Evolutionary conservation across 2,329 filamentous ascomycete species (phyloP).

Genomic region (Leptoxyphium fumago): DNA sequence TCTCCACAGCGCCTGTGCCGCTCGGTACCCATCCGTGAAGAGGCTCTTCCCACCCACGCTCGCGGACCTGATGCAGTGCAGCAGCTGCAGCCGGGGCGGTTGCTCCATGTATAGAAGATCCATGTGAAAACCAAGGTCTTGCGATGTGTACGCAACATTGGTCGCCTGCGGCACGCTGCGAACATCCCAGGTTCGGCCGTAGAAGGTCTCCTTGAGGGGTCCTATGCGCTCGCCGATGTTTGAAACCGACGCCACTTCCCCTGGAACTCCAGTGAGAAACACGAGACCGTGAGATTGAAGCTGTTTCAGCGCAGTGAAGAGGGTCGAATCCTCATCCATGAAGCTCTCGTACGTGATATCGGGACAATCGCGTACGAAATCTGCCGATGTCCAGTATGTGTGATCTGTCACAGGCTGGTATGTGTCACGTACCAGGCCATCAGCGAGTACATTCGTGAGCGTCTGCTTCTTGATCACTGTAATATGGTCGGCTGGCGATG

Average conservation of each 20-base stretch:
- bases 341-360: constrained; percentile 59
- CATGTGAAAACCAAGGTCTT: constrained; percentile 78
- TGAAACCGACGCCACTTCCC: constrained; percentile 37
- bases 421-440: not conserved
- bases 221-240: constrained; percentile 60
- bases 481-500: constrained; percentile 26
- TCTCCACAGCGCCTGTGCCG: constrained; percentile 28
- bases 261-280: constrained; percentile 61
- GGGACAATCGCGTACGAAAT: constrained; percentile 34
- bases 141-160: constrained; percentile 78
- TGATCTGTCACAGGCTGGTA: not conserved
- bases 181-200: constrained; percentile 84
- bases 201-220: constrained; percentile 71
- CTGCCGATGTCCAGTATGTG: constrained; percentile 28
- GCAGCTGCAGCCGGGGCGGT: constrained; percentile 67
- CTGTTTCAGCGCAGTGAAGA: constrained; percentile 47
- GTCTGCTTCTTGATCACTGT: constrained; percentile 17
- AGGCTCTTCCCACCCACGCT: constrained; percentile 69
- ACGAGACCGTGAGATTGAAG: constrained; percentile 57
- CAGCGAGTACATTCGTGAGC: not conserved
- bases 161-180: constrained; percentile 66
- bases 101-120: constrained; percentile 77
- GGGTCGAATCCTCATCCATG: constrained; percentile 42
- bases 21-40: constrained; percentile 63
- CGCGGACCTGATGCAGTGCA: constrained; percentile 77